Percentiles rank a stretch among this genome's conserved stretches.
phyloP scores from a whole-genome alignment of 1,284 basidiomycete genomes.

The Tilletiaria anomala region DNA sequence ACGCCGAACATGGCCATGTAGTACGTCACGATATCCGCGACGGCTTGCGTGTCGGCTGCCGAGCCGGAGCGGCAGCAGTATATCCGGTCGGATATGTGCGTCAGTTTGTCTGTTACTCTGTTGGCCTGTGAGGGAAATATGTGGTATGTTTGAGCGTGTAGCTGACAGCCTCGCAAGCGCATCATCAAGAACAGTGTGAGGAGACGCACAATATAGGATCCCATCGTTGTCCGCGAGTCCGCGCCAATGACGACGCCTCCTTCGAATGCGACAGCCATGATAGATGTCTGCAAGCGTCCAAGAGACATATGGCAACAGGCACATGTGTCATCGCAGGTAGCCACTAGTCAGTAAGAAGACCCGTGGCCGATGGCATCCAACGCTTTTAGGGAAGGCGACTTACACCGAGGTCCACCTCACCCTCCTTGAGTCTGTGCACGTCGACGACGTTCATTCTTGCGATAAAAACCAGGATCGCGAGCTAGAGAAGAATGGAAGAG shows the following conservation, averaged over 20 bases:
- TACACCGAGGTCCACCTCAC: conserved; percentile 37
- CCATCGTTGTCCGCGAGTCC: conserved; percentile 90
- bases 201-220: conserved; percentile 67
- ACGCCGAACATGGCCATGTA: conserved; percentile 69
- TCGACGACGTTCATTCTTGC: conserved; percentile 16
- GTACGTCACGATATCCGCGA: conserved; percentile 84
- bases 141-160: background rate
- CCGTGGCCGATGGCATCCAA: too few relatives aligned
- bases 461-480: too few relatives aligned
- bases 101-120: conserved; percentile 96
- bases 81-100: conserved; percentile 89
- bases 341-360: too few relatives aligned
- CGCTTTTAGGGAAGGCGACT: too few relatives aligned
- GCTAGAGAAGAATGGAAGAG: too few relatives aligned
- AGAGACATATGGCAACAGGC: too few relatives aligned
- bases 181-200: background rate
- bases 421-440: conserved; percentile 26
- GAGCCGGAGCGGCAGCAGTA: conserved; percentile 98
- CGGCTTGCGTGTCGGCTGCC: conserved; percentile 87
- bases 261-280: conserved; percentile 97
- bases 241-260: conserved; percentile 91
- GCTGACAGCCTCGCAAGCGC: background rate
- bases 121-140: conserved; percentile 56
- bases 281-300: conserved; percentile 53
- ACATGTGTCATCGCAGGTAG: too few relatives aligned